Percentiles rank a stretch among this genome's conserved stretches.
These are phyloP conservation scores for Aspergillus brunneoviolaceus DNA, from an alignment of 2,329 filamentous ascomycete genomes.

Conservation along the genomic window DNA sequence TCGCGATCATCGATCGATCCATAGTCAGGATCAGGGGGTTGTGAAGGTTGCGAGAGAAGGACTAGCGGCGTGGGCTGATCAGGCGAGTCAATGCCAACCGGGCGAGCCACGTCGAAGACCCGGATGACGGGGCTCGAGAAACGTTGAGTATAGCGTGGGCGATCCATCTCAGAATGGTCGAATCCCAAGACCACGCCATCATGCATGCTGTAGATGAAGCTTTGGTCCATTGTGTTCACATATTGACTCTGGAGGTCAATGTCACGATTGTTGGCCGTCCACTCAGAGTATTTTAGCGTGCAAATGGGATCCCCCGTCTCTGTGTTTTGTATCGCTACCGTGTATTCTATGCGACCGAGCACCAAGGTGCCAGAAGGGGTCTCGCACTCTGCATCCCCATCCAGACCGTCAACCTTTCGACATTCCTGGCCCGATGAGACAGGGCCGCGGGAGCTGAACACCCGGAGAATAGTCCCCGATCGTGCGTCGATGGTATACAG, in stretches of 20 bases:
- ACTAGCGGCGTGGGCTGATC: constrained; percentile 69
- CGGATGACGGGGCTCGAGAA: constrained; percentile 77
- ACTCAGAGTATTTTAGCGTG: constrained; percentile 89
- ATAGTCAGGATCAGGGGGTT: constrained; percentile 53
- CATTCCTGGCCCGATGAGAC: constrained; percentile 74
- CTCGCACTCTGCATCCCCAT: constrained; percentile 67
- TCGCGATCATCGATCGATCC: constrained; percentile 52
- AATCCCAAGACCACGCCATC: constrained; percentile 83
- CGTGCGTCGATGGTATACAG: constrained; percentile 86
- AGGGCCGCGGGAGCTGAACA: constrained; percentile 74
- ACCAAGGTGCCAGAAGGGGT: constrained; percentile 72
- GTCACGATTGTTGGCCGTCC: constrained; percentile 89
- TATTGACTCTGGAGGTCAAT: constrained; percentile 85
- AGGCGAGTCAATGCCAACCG: constrained; percentile 62
- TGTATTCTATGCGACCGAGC: constrained; percentile 85
- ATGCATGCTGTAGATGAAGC: constrained; percentile 83
- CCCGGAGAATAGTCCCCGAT: constrained; percentile 77
- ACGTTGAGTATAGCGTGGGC: constrained; percentile 65
- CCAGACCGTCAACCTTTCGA: constrained; percentile 64
- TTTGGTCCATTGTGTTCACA: constrained; percentile 73
- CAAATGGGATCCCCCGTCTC: constrained; percentile 75
- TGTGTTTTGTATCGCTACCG: constrained; percentile 75
- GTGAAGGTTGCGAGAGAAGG: constrained; percentile 79
- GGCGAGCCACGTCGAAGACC: constrained; percentile 84
- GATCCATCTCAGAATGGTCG: constrained; percentile 60